phyloP scores from a whole-genome alignment of 495 filamentous ascomycete genomes.

The Aspergillus incahuasiensis region DNA sequence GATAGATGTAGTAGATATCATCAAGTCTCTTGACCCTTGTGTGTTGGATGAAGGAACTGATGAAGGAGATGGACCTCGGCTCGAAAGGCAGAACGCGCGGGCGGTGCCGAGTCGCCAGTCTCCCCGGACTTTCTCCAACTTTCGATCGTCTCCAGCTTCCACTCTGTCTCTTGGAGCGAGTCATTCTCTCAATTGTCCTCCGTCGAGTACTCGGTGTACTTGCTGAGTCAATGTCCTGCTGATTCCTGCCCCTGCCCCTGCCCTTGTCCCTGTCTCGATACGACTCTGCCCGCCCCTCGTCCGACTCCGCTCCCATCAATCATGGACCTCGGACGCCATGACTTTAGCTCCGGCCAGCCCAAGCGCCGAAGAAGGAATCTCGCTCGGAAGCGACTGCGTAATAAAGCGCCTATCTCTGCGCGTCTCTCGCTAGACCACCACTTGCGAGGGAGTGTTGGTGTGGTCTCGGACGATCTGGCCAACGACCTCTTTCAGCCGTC shows the following conservation, averaged over 20 bases:
- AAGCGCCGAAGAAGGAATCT: slow-evolving; percentile 35
- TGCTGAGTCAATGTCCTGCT: slow-evolving; percentile 10
- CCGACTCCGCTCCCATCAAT: slow-evolving; percentile 22
- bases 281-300: slow-evolving; percentile 8
- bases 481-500: slow-evolving; percentile 69
- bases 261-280: neutral
- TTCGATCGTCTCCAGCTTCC: neutral
- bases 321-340: slow-evolving; percentile 38
- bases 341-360: slow-evolving; percentile 37
- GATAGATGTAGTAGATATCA: too few species aligned
- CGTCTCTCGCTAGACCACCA: slow-evolving; percentile 72
- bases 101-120: slow-evolving; percentile 27
- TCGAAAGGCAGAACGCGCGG: slow-evolving; percentile 33
- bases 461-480: slow-evolving; percentile 82
- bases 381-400: slow-evolving; percentile 41
- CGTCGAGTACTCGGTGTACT: neutral
- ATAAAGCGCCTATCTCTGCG: slow-evolving; percentile 55
- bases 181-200: neutral
- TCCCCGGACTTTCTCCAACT: slow-evolving; percentile 24
- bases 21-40: too few species aligned
- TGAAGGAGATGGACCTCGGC: slow-evolving; percentile 28
- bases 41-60: too few species aligned
- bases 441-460: slow-evolving; percentile 80
- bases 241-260: neutral
- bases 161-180: neutral